Conservation (phyloP, 306 rosid genomes). For the Hippophae rhamnoides region DNA sequence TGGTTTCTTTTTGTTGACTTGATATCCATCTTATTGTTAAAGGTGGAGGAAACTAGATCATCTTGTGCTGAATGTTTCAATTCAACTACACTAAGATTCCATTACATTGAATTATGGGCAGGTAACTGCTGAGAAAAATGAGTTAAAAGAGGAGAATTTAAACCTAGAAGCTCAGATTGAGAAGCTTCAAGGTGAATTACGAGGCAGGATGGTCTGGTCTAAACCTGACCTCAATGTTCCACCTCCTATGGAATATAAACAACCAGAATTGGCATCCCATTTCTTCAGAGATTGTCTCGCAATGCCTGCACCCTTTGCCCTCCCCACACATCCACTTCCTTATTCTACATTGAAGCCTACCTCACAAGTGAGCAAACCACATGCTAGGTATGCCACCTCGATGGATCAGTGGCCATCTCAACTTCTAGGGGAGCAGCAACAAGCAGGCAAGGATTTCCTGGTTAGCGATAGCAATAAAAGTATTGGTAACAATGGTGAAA, state of each 20-base stretch:
- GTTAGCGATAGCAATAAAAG: constrained; percentile 9
- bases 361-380: constrained; percentile 68
- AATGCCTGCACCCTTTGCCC: constrained; percentile 37
- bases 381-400: constrained; percentile 82
- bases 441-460: constrained; percentile 19
- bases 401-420: constrained; percentile 76
- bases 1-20: neutral
- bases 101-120: constrained; percentile 23
- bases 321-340: constrained; percentile 43
- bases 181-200: constrained; percentile 56
- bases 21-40: neutral
- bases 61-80: constrained; percentile 2
- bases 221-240: constrained; percentile 70
- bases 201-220: constrained; percentile 37
- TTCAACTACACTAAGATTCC: constrained; percentile 1
- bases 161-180: constrained; percentile 57
- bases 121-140: constrained; percentile 72
- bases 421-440: constrained; percentile 53
- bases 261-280: constrained; percentile 26
- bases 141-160: constrained; percentile 66
- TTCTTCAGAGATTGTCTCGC: constrained; percentile 36
- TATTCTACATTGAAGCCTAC: constrained; percentile 32
- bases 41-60: neutral
- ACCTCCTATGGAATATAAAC: constrained; percentile 28
- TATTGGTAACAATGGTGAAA: constrained; percentile 3